Evolutionary conservation across 2,329 filamentous ascomycete genomes (phyloP), one percentile per base, ranked within the genome.

Genomic region (Hyphodiscus sp.): DNA sequence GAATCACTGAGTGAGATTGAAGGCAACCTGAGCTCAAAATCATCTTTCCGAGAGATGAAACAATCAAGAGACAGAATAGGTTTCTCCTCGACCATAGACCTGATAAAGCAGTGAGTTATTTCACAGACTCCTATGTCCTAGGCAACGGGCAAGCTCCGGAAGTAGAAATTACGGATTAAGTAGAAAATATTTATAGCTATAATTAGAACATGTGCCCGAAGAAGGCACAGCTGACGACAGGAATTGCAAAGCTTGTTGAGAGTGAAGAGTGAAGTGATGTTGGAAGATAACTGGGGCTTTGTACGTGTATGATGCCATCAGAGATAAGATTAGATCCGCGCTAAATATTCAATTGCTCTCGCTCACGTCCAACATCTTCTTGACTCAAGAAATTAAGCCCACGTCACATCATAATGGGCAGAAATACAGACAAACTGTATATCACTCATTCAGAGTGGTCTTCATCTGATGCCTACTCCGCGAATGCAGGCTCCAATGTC

Each of bases 401-500:
- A 13, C 33, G 11, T 38, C 33, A 38, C 16, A n/a, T 38, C 33
- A n/a, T 15, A 38, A 38, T 38, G 33, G 33, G 33, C 11, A 38
- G 16, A 72, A 75, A 74, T 55, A 81, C 78, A 23, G 78, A 81
- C 65, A 81, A 81, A 63, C 72, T 82, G 52, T 66, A 66, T 26
- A 99, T 99, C 67, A 99, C 94, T 52, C 95, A 99, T 74, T 95
- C 89, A 42, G 94, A 99, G 77, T 99, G 94, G 94, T 86, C 90
- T 8, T 96, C 91, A 6, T 83, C 86, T 47, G 91, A 96, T 71
- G 85, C 89, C 55, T 96, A 89, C 72, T 87, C 88, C 30, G 90
- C 91, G 61, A 91, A 85, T 68, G 85, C 80, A 26, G 87, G 87
- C 63, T 78, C 85, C 52, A 83, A 83, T 63, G 81, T 86, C 53